A percentile compares a stretch with the other conserved stretches of the same genome.
Evolutionary conservation across 2,329 filamentous ascomycete genomes (phyloP).

Genomic region (Nemania sp.): DNA sequence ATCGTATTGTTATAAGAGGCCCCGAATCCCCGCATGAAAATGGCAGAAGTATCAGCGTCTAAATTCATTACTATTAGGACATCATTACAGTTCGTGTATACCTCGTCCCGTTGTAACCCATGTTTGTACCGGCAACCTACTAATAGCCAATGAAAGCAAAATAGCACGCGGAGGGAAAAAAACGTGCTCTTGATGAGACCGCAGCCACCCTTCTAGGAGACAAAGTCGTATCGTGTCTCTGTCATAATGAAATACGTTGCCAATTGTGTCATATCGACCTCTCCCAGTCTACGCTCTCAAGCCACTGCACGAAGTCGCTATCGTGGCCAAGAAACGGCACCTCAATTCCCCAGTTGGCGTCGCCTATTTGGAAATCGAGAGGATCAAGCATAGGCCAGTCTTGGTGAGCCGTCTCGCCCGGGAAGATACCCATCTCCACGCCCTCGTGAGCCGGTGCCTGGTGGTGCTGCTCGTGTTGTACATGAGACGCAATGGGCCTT

Average conservation of each 20-base stretch:
- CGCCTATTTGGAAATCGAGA: slow-evolving; percentile 32
- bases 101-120: background rate
- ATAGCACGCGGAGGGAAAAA: background rate
- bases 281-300: slow-evolving; percentile 43
- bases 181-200: background rate
- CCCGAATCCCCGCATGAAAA: background rate
- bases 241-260: background rate
- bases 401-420: slow-evolving; percentile 25
- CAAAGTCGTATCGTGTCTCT: background rate
- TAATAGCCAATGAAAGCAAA: background rate
- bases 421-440: slow-evolving; percentile 23
- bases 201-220: background rate
- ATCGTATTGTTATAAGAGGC: background rate
- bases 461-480: slow-evolving; percentile 23
- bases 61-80: slow-evolving; percentile 11
- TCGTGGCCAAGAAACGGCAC: slow-evolving; percentile 40
- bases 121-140: background rate
- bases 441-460: slow-evolving; percentile 18
- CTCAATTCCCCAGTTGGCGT: slow-evolving; percentile 38
- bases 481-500: slow-evolving; percentile 19
- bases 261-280: slow-evolving; percentile 22
- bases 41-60: background rate
- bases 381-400: slow-evolving; percentile 30
- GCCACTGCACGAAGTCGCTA: slow-evolving; percentile 43
- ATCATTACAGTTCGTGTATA: background rate